These are phyloP conservation scores for Suillus alpinus DNA, from an alignment of 768 basidiomycete species.

Conservation along the genomic window DNA sequence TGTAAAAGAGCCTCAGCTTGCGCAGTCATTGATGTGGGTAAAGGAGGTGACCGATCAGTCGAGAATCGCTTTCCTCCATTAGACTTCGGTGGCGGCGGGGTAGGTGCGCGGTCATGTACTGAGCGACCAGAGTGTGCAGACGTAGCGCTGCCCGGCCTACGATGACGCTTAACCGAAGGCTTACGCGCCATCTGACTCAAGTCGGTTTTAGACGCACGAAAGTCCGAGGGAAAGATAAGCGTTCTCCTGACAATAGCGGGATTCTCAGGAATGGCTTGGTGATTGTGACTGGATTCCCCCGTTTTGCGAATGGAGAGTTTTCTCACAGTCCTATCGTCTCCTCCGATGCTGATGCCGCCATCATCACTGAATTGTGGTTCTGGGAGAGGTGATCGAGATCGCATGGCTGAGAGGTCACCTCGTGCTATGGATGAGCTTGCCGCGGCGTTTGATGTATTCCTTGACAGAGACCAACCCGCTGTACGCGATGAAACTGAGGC, in stretches of 20 bases:
- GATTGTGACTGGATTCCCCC: slow-evolving; percentile 24
- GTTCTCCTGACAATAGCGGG: slow-evolving; percentile 70
- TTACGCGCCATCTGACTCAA: slow-evolving; percentile 54
- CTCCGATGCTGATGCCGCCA: slow-evolving; percentile 28
- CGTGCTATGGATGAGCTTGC: slow-evolving; percentile 18
- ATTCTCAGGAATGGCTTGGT: slow-evolving; percentile 33
- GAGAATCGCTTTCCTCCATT: slow-evolving; percentile 60
- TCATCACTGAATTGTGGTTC: slow-evolving; percentile 26
- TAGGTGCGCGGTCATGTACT: slow-evolving; percentile 77
- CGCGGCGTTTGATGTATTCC: slow-evolving; percentile 39
- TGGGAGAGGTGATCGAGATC: slow-evolving; percentile 14
- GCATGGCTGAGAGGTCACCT: slow-evolving; percentile 18
- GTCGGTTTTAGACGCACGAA: slow-evolving; percentile 55
- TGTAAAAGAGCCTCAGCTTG: slow-evolving; percentile 39
- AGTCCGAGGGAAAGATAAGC: slow-evolving; percentile 74
- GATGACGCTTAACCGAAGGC: slow-evolving; percentile 45
- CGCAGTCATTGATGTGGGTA: slow-evolving; percentile 50
- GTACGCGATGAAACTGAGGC: slow-evolving; percentile 60
- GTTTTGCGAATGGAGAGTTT: slow-evolving; percentile 21
- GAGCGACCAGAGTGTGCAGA: slow-evolving; percentile 68
- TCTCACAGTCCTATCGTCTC: slow-evolving; percentile 28
- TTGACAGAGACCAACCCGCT: slow-evolving; percentile 44
- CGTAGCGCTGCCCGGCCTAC: slow-evolving; percentile 58
- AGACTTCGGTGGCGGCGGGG: slow-evolving; percentile 76
- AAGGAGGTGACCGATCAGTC: slow-evolving; percentile 60